A percentile compares a stretch with the other conserved stretches of the same genome.
Conservation (phyloP, 768 basidiomycete genomes). For the Trametes maxima region DNA sequence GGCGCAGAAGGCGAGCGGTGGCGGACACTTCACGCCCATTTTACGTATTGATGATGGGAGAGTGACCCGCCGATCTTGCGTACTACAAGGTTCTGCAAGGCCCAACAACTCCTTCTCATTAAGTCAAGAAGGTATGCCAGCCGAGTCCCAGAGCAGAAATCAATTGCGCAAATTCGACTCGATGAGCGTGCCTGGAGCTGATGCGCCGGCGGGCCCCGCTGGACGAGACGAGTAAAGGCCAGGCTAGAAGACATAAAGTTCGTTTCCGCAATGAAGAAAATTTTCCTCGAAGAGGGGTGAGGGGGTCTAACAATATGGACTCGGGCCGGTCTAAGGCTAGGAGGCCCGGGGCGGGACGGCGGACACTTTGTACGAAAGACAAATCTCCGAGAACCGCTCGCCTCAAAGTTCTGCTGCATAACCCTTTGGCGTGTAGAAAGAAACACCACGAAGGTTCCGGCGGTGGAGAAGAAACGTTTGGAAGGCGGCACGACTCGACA, state of each 20-base stretch:
- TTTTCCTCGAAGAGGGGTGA: not conserved
- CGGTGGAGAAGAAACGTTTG: too few species aligned
- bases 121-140: conserved; percentile 23
- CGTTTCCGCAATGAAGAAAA: not conserved
- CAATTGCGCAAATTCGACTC: not conserved
- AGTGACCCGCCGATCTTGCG: conserved; percentile 16
- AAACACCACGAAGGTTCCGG: not conserved
- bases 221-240: not conserved
- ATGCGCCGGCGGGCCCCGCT: not conserved
- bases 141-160: conserved; percentile 12
- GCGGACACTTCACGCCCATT: conserved; percentile 9
- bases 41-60: conserved; percentile 23
- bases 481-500: too few species aligned
- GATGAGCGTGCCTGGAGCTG: not conserved
- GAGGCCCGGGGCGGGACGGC: not conserved
- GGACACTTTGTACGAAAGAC: not conserved
- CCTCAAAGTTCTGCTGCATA: not conserved
- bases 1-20: conserved; percentile 10
- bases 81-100: conserved; percentile 13
- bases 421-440: not conserved
- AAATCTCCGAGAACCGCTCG: not conserved
- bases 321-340: not conserved
- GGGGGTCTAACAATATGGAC: not conserved
- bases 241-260: not conserved
- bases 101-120: conserved; percentile 10